Base-by-base conservation (phyloP, 495 filamentous ascomycete genomes). In the Penicillium canariense region DNA sequence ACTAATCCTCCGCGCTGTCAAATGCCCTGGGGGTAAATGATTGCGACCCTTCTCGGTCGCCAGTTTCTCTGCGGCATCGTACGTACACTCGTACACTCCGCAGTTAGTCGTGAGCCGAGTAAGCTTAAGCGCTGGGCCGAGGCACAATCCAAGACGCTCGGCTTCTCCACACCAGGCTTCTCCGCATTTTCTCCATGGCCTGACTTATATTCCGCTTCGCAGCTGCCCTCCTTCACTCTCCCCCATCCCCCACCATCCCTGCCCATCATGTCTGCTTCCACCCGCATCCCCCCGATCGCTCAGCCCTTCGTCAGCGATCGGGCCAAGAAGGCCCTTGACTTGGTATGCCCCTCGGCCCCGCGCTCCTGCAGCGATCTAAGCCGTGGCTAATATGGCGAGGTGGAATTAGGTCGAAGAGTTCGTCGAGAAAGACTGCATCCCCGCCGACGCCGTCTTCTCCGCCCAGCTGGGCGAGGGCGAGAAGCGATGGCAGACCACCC, bases 401-500 rank as follows among this genome's bases (percentile, higher is more conserved):
- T 9, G 9, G 9, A 34, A 5, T 27, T 58, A 93, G 77, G 90
- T 97, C 54, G 88, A 92, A 72, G 90, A 90, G 67, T 97, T 98
- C 67, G 93, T 98, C 54, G 93, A 97, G 68, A 92, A 93, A 69
- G 91, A 96, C 76, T 98, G 91, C 67, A 87, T 95, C 62, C 86
- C 88, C 59, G 88, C 88, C 67, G 91, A 96, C 66, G 74, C 84
- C 48, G 78, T 95, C 55, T 87, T 85, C 74, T 72, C 83, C 47
- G 86, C 89, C 60, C 88, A 94, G 76, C 80, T 96, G 40, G 89
- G 89, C 60, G 70, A 85, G 48, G 88, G 87, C 53, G 78, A 84
- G 34, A 68, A 84, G 55, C 82, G 91, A 81, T 88, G 91, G 88
- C 78, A 84, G 53, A 77, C 81, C 27, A 87, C 90, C 67, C 94